phyloP scores from a whole-genome alignment of 306 rosid genomes.

The Quercus wislizeni region DNA sequence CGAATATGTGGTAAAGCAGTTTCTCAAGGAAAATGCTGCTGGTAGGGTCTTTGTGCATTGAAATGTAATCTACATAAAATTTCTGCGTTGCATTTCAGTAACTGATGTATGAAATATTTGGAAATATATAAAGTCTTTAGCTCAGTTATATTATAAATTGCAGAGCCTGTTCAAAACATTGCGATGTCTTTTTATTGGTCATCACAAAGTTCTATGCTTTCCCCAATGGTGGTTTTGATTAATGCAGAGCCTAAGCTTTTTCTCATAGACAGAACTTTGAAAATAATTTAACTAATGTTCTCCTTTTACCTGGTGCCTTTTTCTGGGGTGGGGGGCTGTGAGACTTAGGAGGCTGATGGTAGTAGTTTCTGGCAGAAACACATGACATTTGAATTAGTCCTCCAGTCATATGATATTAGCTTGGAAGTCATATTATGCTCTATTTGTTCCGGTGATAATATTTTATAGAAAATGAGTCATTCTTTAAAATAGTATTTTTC shows the following conservation, averaged over 20 bases:
- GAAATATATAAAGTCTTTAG: not conserved
- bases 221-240: not conserved
- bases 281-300: not conserved
- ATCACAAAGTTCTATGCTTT: not conserved
- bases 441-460: no score
- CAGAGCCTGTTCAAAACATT: not conserved
- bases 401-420: not conserved
- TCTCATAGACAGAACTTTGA: not conserved
- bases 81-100: not conserved
- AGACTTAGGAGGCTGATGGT: not conserved
- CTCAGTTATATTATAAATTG: not conserved
- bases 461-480: no score
- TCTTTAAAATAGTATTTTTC: no score
- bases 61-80: not conserved
- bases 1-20: slow-evolving; percentile 79
- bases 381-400: not conserved
- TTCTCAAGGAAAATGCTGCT: slow-evolving; percentile 66
- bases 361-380: not conserved
- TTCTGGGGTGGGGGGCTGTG: no score
- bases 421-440: not conserved
- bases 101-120: not conserved
- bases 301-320: not conserved
- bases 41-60: slow-evolving; percentile 41
- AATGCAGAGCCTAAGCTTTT: not conserved
- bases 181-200: not conserved